phyloP scores from a whole-genome alignment of 306 rosid genomes.

The Cucumis melo region DNA sequence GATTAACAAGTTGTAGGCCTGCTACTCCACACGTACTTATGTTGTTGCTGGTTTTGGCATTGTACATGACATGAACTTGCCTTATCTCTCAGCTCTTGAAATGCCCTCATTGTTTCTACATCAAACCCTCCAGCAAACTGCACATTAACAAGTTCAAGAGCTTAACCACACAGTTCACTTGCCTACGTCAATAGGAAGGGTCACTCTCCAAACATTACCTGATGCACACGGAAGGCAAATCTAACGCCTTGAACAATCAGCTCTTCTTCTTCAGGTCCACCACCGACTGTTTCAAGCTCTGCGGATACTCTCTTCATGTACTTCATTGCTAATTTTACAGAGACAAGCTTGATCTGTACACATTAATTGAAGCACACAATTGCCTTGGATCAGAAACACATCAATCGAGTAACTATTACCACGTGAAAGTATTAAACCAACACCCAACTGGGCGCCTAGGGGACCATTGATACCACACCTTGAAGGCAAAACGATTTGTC shows the following conservation, averaged over 20 bases:
- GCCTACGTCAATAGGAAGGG: neutral
- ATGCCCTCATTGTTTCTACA: conserved; percentile 90
- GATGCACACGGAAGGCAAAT: conserved; percentile 95
- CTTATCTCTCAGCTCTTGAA: conserved; percentile 87
- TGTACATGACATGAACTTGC: conserved; percentile 80
- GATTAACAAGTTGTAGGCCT: conserved; percentile 52
- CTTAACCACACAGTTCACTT: neutral
- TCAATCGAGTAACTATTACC: neutral
- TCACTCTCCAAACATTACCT: conserved; percentile 31
- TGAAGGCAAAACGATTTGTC: neutral
- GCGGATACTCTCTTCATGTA: conserved; percentile 94
- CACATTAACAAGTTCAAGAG: neutral
- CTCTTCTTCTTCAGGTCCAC: conserved; percentile 96
- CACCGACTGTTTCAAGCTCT: conserved; percentile 72
- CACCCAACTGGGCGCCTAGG: conserved; percentile 1
- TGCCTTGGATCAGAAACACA: neutral
- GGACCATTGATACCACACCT: neutral
- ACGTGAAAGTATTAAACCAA: neutral
- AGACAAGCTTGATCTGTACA: conserved; percentile 84
- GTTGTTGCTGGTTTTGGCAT: conserved; percentile 68
- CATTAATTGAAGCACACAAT: neutral
- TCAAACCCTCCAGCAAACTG: conserved; percentile 99
- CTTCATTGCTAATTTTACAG: conserved; percentile 89
- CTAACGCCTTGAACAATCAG: conserved; percentile 84
- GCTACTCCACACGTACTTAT: conserved; percentile 54